Conservation (phyloP, 2,329 filamentous ascomycete species). For the Pseudodiploospora longispora region DNA sequence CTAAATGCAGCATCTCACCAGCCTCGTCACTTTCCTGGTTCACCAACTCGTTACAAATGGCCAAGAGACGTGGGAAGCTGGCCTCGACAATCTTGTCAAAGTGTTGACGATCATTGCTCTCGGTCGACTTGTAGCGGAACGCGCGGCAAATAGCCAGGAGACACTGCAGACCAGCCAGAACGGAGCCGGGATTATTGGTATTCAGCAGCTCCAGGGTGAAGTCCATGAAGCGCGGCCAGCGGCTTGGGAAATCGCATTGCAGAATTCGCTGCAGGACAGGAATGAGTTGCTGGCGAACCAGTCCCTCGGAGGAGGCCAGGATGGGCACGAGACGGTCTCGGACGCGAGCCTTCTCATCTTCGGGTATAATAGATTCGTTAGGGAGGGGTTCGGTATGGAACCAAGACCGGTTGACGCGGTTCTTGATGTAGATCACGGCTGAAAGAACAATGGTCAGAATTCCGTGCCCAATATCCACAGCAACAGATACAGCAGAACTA, state of each 20-base stretch:
- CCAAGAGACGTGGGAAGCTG: constrained; percentile 79
- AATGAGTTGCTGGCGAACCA: constrained; percentile 85
- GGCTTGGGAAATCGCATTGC: constrained; percentile 86
- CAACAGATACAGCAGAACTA: not conserved
- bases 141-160: constrained; percentile 90
- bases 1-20: constrained; percentile 90
- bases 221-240: constrained; percentile 92
- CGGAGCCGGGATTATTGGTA: constrained; percentile 75
- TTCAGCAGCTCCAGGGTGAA: constrained; percentile 84
- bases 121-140: constrained; percentile 82
- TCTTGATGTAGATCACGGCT: constrained; percentile 98
- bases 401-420: constrained; percentile 92
- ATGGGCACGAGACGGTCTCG: constrained; percentile 83
- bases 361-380: constrained; percentile 67
- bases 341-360: constrained; percentile 82
- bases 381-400: constrained; percentile 66
- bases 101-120: constrained; percentile 68
- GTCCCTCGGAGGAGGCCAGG: constrained; percentile 69
- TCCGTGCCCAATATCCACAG: not conserved
- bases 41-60: constrained; percentile 81
- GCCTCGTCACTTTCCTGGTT: constrained; percentile 90
- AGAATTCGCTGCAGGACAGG: constrained; percentile 93
- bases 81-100: constrained; percentile 92
- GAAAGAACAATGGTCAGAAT: constrained; percentile 14
- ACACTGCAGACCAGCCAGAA: constrained; percentile 90